Base-by-base conservation (phyloP, 805 yeast species). In the Pichia insulana region DNA sequence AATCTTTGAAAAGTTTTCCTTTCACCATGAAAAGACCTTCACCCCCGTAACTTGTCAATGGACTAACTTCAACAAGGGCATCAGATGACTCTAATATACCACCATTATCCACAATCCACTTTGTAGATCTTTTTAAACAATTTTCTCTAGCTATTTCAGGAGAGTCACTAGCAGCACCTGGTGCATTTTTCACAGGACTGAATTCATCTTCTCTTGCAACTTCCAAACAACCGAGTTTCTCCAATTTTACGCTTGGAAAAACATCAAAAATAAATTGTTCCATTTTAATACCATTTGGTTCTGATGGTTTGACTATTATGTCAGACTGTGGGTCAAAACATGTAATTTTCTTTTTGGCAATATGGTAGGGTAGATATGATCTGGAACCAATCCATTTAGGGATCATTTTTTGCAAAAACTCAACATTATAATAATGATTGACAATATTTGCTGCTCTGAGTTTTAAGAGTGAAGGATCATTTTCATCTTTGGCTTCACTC, bases 251-350 rank as follows among this genome's bases (percentile, higher is more conserved):
- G 26, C 79, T 73, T 39, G 89, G 89, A 65, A 92, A 92, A 19
- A 92, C 95, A 58, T 92, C 99, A 66, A 92, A 92, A 44, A 92
- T 95, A 55, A 92, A 92, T 61, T 90, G 97, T 62, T 92, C 99
- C 57, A 92, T 71, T 61, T 92, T 92, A 57, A 90, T 80, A 34
- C 97, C 98, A 61, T 92, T 92, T 37, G 90, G 85, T 44, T 68
- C 73, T 1, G 68, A 52, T n/a, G 97, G 96, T 52, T 74, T 76
- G 25, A 67, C 54, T 32, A 65, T 58, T 39, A 67, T 59, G 26
- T 76, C 77, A 0, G 75, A 64, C 1, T 53, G 57, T 18, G 63
- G 50, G 53, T 79, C 77, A 39, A 76, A 71, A 41, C 62, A 64
- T 16, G 58, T 56, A 48, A 92, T 86, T 68, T 88, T 90, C 74